phyloP scores from a whole-genome alignment of 2,329 filamentous ascomycete species.

The Penicillium sp. region DNA sequence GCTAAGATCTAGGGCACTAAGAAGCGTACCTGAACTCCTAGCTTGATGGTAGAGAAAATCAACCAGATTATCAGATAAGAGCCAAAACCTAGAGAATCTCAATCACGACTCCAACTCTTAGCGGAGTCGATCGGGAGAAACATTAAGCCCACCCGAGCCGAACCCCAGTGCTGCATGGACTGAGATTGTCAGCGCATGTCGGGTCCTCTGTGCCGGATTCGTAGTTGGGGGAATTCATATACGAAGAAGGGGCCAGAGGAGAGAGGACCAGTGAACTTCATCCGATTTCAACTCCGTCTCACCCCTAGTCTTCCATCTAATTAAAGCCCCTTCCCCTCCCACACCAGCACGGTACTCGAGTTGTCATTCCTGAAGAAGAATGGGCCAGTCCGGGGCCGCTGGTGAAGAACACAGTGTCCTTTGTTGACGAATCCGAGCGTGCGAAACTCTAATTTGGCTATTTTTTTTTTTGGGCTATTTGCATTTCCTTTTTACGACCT shows the following conservation, averaged over 20 bases:
- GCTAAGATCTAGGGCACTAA: not conserved
- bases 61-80: slow-evolving; percentile 7
- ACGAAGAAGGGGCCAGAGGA: not conserved
- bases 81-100: not conserved
- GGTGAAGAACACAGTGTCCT: slow-evolving; percentile 19
- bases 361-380: not conserved
- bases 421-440: slow-evolving; percentile 1
- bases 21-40: not conserved
- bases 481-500: not conserved
- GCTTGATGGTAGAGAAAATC: not conserved
- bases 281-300: slow-evolving; percentile 1
- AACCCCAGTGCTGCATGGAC: not conserved
- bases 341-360: not conserved
- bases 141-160: slow-evolving; percentile 2
- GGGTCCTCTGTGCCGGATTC: slow-evolving; percentile 15
- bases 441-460: slow-evolving; percentile 8
- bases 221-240: not conserved
- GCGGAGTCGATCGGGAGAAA: slow-evolving; percentile 12
- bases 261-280: slow-evolving; percentile 9
- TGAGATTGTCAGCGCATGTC: slow-evolving; percentile 17
- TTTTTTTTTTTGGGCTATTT: not conserved
- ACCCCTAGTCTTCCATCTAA: not conserved
- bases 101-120: slow-evolving; percentile 1
- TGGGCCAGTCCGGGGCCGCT: not conserved
- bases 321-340: not conserved